Base-by-base conservation (phyloP, 495 filamentous ascomycete species). In the Neurospora tetraspora region DNA sequence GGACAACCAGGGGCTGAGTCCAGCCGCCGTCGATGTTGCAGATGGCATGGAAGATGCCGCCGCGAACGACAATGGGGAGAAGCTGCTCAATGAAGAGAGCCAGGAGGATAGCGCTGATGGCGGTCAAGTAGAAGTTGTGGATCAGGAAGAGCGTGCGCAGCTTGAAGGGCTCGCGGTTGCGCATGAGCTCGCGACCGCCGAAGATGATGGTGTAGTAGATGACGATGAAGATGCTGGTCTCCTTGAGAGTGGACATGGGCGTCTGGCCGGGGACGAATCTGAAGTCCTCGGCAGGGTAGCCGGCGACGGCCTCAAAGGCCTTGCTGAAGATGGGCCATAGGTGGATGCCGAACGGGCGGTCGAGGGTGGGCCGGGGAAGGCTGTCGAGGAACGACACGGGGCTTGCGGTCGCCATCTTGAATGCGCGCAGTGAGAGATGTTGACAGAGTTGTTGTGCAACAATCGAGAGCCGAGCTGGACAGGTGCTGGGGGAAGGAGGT, bases 321-420 rank as follows among this genome's bases (percentile, higher is more conserved):
- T 92, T 89, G 84, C 90, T 91, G 88, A 98, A 99, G 83, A 96
- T 88, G 73, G 96, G 95, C 96, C 96, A 99, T 82, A 98, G 82
- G 59, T 92, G 84, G 73, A 98, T 85, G 79, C 94, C 96, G 80
- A 99, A 98, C 14, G 96, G 96, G 76, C 92, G 89, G 80, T 98
- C 94, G 76, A 98, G 85, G 42, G 92, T 93, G 37, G 95, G 95
- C 71, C 90, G 69, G 69, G 90, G 91, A 70, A 95, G 75, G 73
- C 89, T 79, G 76, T 92, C 87, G 73, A 91, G 83, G 71, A 91
- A 80, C 73, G 91, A 86, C 76, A 88, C 83, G 68, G 81, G 73
- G 71, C 81, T 73, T 39, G 82, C 74, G 76, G 82, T 75, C 74
- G 82, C 81, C 84, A 86, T 86, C 73, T 72, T 81, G 70, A 69